phyloP scores from a whole-genome alignment of 352 stramenopile genomes.

The Pythium aristosporum region DNA sequence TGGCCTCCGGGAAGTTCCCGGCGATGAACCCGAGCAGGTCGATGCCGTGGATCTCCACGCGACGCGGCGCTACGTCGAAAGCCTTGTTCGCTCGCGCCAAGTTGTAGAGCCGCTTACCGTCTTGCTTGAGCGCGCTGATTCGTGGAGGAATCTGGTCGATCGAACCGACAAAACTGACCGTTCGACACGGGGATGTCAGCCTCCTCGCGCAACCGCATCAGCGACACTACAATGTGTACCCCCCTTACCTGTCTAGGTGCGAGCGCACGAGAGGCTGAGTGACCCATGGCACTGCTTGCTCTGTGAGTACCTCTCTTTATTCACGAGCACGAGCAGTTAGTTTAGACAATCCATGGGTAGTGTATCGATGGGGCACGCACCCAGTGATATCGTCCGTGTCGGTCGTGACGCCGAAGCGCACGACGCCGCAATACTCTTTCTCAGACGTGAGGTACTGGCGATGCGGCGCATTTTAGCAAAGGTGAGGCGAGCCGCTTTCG shows the following conservation, averaged over 20 bases:
- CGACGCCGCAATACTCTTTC: constrained; percentile 75
- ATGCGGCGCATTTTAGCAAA: background rate
- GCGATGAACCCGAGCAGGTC: constrained; percentile 47
- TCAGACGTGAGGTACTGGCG: constrained; percentile 46
- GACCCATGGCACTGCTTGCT: constrained; percentile 61
- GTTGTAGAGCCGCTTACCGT: constrained; percentile 80
- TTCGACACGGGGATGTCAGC: background rate
- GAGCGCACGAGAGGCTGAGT: constrained; percentile 33
- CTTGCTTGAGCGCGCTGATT: constrained; percentile 78
- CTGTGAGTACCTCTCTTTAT: constrained; percentile 44
- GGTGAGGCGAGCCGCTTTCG: background rate
- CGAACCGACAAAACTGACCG: constrained; percentile 61
- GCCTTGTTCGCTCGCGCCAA: constrained; percentile 59
- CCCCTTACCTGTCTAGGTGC: constrained; percentile 45
- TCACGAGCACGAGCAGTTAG: background rate
- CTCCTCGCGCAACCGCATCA: background rate
- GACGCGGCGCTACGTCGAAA: constrained; percentile 57
- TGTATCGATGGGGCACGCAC: constrained; percentile 21
- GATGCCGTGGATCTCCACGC: constrained; percentile 66
- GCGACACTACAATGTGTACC: background rate
- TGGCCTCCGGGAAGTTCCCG: constrained; percentile 60
- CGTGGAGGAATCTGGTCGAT: constrained; percentile 79
- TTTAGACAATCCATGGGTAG: background rate
- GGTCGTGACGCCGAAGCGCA: constrained; percentile 80
- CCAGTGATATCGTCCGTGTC: constrained; percentile 82